Conservation (phyloP, 805 yeast genomes). For the Candida saitoana region DNA sequence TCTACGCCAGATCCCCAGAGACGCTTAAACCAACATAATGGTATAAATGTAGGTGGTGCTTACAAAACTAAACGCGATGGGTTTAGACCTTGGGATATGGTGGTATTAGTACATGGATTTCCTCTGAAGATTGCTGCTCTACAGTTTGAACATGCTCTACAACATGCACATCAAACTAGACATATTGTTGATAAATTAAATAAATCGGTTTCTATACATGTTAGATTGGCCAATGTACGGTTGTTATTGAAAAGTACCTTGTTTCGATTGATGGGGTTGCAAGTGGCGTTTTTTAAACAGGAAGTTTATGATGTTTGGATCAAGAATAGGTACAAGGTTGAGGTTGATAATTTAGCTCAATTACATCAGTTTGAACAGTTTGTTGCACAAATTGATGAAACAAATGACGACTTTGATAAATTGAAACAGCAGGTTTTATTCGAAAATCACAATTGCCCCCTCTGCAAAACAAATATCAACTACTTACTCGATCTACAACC, state of each 20-base stretch:
- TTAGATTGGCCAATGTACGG: conserved; percentile 46
- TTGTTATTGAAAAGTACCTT: conserved; percentile 39
- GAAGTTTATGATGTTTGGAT: conserved; percentile 30
- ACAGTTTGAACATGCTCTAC: conserved; percentile 83
- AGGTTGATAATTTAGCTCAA: conserved; percentile 15
- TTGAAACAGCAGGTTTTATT: conserved; percentile 9
- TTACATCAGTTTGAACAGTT: conserved; percentile 11
- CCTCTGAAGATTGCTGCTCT: conserved; percentile 66
- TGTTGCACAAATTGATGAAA: not conserved
- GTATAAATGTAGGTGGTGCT: conserved; percentile 66
- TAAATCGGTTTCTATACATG: conserved; percentile 36
- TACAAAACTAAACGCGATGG: conserved; percentile 55
- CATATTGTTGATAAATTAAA: conserved; percentile 43
- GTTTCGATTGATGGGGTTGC: conserved; percentile 44
- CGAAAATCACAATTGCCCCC: conserved; percentile 23
- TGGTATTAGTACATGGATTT: conserved; percentile 62
- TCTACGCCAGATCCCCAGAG: conserved; percentile 73
- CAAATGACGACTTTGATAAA: conserved; percentile 6
- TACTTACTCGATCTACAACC: conserved; percentile 20
- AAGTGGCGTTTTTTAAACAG: conserved; percentile 42
- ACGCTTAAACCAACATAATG: conserved; percentile 76
- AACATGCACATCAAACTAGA: conserved; percentile 63
- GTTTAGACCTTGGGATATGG: conserved; percentile 73
- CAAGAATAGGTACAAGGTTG: conserved; percentile 25
- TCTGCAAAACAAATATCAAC: conserved; percentile 30